These are phyloP conservation scores for Acer negundo DNA, from an alignment of 345 rosid genomes.

Conservation along the genomic window DNA sequence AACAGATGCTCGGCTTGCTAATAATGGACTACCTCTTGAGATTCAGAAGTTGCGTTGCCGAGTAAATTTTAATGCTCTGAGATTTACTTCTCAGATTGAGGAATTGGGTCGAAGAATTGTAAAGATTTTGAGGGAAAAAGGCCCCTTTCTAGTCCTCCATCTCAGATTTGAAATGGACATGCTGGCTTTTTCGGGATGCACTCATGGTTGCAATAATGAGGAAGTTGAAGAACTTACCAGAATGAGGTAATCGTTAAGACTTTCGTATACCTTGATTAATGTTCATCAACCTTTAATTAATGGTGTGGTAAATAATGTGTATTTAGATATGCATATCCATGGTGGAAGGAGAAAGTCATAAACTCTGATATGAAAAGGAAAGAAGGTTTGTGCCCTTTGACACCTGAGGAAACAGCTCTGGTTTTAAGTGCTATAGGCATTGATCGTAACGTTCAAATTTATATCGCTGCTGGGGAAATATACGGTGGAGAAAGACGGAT, in stretches of 20 bases:
- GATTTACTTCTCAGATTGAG: slow-evolving; percentile 78
- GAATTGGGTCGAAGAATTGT: slow-evolving; percentile 80
- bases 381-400: slow-evolving; percentile 91
- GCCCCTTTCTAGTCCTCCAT: slow-evolving; percentile 89
- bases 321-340: slow-evolving; percentile 77
- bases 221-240: slow-evolving; percentile 84
- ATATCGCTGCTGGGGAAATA: slow-evolving; percentile 96
- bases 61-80: slow-evolving; percentile 78
- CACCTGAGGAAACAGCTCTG: slow-evolving; percentile 97
- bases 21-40: slow-evolving; percentile 74
- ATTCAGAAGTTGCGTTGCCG: slow-evolving; percentile 92
- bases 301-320: slow-evolving; percentile 13
- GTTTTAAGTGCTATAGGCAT: slow-evolving; percentile 71
- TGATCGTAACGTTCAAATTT: slow-evolving; percentile 76
- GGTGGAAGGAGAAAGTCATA: slow-evolving; percentile 88
- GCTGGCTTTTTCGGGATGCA: slow-evolving; percentile 96
- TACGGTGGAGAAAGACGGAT: slow-evolving; percentile 83
- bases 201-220: slow-evolving; percentile 76
- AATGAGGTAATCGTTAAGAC: slow-evolving; percentile 59
- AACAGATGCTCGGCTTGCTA: slow-evolving; percentile 94
- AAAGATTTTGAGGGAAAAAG: slow-evolving; percentile 69
- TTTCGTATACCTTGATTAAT: background rate
- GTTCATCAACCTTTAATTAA: slow-evolving; percentile 17
- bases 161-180: slow-evolving; percentile 98
- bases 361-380: slow-evolving; percentile 80